These are phyloP conservation scores for Mycena metata DNA, from an alignment of 768 basidiomycete species.

Conservation along the genomic window DNA sequence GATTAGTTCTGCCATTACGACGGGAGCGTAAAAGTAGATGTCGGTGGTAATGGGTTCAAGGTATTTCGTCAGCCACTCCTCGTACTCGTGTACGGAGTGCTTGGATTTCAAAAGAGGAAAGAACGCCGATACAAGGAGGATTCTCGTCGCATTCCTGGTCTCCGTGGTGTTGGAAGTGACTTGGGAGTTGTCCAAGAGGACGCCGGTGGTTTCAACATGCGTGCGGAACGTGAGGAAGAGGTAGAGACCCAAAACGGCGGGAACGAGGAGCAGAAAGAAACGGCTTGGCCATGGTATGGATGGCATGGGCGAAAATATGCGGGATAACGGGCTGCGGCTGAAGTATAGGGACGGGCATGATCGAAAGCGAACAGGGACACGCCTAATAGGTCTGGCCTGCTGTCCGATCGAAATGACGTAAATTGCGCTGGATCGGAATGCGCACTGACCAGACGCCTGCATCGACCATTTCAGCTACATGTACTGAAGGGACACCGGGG, in stretches of 20 bases:
- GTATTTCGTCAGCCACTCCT: constrained; percentile 59
- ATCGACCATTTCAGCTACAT: too few relatives aligned
- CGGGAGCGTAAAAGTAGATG: constrained; percentile 68
- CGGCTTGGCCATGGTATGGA: constrained; percentile 20
- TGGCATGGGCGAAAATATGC: too few relatives aligned
- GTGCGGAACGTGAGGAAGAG: constrained; percentile 20
- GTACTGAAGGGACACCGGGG: too few relatives aligned
- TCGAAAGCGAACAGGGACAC: too few relatives aligned
- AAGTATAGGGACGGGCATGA: too few relatives aligned
- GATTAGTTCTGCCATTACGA: constrained; percentile 52
- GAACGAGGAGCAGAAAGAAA: constrained; percentile 28
- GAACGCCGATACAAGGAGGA: constrained; percentile 69
- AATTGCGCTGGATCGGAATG: too few relatives aligned
- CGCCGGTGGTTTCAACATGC: background rate
- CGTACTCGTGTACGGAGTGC: constrained; percentile 61
- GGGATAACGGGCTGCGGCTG: too few relatives aligned
- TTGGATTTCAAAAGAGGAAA: constrained; percentile 66
- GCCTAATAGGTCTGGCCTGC: too few relatives aligned
- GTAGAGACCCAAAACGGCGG: constrained; percentile 12
- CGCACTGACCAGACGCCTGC: too few relatives aligned
- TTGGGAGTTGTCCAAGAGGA: background rate
- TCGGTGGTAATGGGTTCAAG: constrained; percentile 59
- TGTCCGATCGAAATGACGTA: too few relatives aligned
- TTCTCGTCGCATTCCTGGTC: constrained; percentile 22
- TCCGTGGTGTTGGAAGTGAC: background rate